Base-by-base conservation (phyloP, 2,329 filamentous ascomycete genomes). In the Fusarium sp. region DNA sequence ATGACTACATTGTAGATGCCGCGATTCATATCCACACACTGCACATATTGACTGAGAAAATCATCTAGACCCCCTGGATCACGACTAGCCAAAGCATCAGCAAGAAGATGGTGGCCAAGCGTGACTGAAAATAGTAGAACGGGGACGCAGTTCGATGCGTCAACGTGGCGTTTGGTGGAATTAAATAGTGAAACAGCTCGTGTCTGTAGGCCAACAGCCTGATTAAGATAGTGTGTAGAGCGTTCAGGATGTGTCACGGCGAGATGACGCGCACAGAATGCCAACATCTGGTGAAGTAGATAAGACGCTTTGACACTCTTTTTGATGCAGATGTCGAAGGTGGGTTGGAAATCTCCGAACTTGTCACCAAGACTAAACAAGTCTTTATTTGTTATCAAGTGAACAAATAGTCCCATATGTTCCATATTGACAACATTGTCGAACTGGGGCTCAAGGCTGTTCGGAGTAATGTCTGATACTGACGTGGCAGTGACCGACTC, bases 191-290 rank as follows among this genome's bases (percentile, higher is more conserved):
- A 71, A 0, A 72, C 11, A 0, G 70, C 70, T 1, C 51, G 41
- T 1, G 50, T 72, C 1, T 72, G 70, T 0, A 72, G 1, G 0
- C 35, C 30, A 0, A 63, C 35, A 3, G 69, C 60, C 40, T 56
- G 56, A 0, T 64, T 4, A 0, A 60, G 55, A 1, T 71, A 67
- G 0, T 9, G 14, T 0, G 7, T 6, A 0, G 52, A 32, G 0
- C 45, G 50, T 1, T 60, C 53, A 0, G 57, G 44, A 11, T 49
- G n/a, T 2, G 66, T n/a, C 1, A 19, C 27, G 0, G 64, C 54
- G 0, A 72, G 25, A 25, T 72, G 70, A 0, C 57, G 56, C 3
- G 70, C 70, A 7, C 69, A 71, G 14, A 71, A 61, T 2, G 69
- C 70, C 2, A 72, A 17, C 1, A 68, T 15, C 2, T 64, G 53